These are phyloP conservation scores for Ustilago cynodontis DNA, from an alignment of 1,284 basidiomycete genomes.

Conservation along the genomic window DNA sequence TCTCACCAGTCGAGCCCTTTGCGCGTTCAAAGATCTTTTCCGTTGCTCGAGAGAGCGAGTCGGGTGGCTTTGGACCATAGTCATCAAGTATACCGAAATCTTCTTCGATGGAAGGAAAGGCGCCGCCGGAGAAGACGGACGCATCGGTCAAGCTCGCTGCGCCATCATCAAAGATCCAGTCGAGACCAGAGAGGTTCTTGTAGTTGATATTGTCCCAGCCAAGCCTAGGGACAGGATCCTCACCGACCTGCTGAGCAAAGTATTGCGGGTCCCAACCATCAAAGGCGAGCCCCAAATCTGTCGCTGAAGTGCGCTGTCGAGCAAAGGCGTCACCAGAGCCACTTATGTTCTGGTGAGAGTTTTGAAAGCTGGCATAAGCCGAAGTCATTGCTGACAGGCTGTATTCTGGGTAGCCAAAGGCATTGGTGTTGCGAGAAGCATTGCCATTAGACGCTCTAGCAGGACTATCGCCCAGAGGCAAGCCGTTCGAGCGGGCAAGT, in stretches of 20 bases:
- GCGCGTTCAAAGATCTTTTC: conserved; percentile 18
- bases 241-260: conserved; percentile 8
- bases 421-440: neutral
- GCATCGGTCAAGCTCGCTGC: conserved; percentile 18
- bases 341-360: neutral
- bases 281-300: neutral
- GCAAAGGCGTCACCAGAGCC: neutral
- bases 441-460: neutral
- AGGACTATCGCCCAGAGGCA: no score
- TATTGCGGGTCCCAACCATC: conserved; percentile 9
- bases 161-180: conserved; percentile 30
- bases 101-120: conserved; percentile 6
- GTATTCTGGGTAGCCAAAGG: neutral
- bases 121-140: conserved; percentile 11
- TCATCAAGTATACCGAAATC: conserved; percentile 7
- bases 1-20: conserved; percentile 3
- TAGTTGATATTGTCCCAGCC: conserved; percentile 14
- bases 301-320: neutral
- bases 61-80: conserved; percentile 5
- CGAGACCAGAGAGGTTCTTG: conserved; percentile 25
- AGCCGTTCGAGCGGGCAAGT: neutral
- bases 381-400: neutral
- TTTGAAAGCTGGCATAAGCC: neutral
- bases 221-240: neutral
- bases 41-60: conserved; percentile 8